Base-by-base conservation (phyloP, 345 rosid genomes). In the Acer negundo region DNA sequence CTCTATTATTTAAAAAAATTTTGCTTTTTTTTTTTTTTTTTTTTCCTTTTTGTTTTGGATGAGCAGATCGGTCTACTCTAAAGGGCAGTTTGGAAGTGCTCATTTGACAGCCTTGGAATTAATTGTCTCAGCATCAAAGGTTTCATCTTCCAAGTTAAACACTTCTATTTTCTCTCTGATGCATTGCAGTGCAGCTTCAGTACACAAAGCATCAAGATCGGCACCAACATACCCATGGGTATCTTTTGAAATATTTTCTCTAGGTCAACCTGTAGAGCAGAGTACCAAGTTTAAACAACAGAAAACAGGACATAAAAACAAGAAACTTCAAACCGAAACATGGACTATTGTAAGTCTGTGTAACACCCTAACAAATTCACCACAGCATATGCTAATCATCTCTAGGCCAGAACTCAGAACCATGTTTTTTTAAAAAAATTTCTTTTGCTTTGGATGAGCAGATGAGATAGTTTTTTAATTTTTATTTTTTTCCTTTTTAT, bases 91-190 rank as follows among this genome's bases (percentile, higher is more conserved):
- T 85, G 85, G 74, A 87, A 87, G 82, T 91, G 92, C 75, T 91
- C 90, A 67, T 87, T 91, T 11, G 87, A 91, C 94, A 80, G 90
- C 88, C 94, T 87, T 91, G 8, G 92, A 91, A 49, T 87, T 89
- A 58, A 91, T 86, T 28, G 89, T 85, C 75, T 91, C 91, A 3
- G 92, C 92, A 79, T 91, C 92, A 74, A 89, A 89, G 44, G 86
- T 77, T 0, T 89, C 92, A 63, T 89, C 94, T 76, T 91, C 94
- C 74, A 91, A 80, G 73, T 89, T 91, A 77, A 91, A 87, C 8
- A 89, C 90, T 70, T 91, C 92, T 90, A 91, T 89, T 82, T 91
- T 89, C 84, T 89, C 94, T 75, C 92, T 84, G 62, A 89, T 91
- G 75, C 92, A 91, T 70, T 89, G 94, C 35, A 91, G 84, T 64